phyloP scores from a whole-genome alignment of 1,139 yeast genomes.

The Meyerozyma guilliermondii region DNA sequence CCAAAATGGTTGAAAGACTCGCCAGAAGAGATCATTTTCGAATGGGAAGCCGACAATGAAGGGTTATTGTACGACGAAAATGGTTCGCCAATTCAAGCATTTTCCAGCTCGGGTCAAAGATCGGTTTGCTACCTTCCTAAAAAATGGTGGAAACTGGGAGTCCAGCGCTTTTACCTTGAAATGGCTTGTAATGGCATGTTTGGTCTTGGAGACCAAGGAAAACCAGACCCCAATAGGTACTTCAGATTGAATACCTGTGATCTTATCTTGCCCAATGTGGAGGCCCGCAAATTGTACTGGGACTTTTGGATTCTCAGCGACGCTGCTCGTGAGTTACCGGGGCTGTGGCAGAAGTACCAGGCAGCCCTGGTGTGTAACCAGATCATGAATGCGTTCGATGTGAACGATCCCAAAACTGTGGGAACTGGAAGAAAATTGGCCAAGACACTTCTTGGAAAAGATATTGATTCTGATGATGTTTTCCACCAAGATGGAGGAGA shows the following conservation, averaged over 20 bases:
- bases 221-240: slow-evolving; percentile 64
- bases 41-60: slow-evolving; percentile 87
- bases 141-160: slow-evolving; percentile 35
- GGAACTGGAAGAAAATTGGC: slow-evolving; percentile 65
- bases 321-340: slow-evolving; percentile 81
- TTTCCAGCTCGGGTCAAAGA: slow-evolving; percentile 83
- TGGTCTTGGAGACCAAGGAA: slow-evolving; percentile 67
- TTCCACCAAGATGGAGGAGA: slow-evolving; percentile 27
- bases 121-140: slow-evolving; percentile 66
- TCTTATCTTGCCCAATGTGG: slow-evolving; percentile 72
- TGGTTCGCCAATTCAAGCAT: slow-evolving; percentile 75
- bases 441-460: slow-evolving; percentile 54
- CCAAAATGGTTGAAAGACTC: slow-evolving; percentile 46
- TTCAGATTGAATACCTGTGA: slow-evolving; percentile 69
- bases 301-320: slow-evolving; percentile 90
- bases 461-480: slow-evolving; percentile 62
- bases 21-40: slow-evolving; percentile 52
- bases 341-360: slow-evolving; percentile 72
- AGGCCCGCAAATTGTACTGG: slow-evolving; percentile 69
- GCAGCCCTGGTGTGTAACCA: slow-evolving; percentile 74
- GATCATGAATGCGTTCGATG: slow-evolving; percentile 80
- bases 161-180: slow-evolving; percentile 69
- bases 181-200: slow-evolving; percentile 94
- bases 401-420: slow-evolving; percentile 44
- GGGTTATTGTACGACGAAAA: slow-evolving; percentile 67